Conservation (phyloP, 129 eudicot species). For the Mikania micrantha region DNA sequence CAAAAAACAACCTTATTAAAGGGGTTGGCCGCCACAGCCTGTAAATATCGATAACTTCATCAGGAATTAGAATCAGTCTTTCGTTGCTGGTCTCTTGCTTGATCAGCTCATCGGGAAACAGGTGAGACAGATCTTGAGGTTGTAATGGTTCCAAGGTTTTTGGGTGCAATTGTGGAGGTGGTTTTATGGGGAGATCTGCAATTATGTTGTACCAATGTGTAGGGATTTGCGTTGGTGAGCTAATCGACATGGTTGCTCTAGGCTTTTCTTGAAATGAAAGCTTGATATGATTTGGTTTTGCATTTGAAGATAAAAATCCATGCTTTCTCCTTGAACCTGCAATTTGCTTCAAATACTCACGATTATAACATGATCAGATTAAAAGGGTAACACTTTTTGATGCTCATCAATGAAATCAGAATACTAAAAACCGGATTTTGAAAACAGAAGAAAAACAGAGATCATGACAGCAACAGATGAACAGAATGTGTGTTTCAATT, state of each 20-base stretch:
- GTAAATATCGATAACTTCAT: constrained; percentile 77
- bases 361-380: no score
- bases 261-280: constrained; percentile 26
- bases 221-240: constrained; percentile 48
- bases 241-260: constrained; percentile 16
- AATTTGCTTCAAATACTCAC: not conserved
- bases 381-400: no score
- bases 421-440: not conserved
- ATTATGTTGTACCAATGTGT: constrained; percentile 79
- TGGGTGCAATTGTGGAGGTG: constrained; percentile 82
- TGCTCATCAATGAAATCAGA: not conserved
- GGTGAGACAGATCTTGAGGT: constrained; percentile 76
- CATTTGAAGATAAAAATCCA: constrained; percentile 13
- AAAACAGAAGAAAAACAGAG: not conserved
- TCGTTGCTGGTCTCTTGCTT: constrained; percentile 65
- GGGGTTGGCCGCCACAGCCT: constrained; percentile 98
- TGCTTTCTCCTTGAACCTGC: constrained; percentile 38
- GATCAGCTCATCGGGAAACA: constrained; percentile 75
- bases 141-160: constrained; percentile 62
- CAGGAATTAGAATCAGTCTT: constrained; percentile 62
- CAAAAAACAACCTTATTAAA: constrained; percentile 59
- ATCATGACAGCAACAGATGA: not conserved
- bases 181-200: constrained; percentile 82
- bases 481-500: not conserved
- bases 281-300: constrained; percentile 29